Base-by-base conservation (phyloP, 805 yeast species). In the Maudiozyma barnettii region DNA sequence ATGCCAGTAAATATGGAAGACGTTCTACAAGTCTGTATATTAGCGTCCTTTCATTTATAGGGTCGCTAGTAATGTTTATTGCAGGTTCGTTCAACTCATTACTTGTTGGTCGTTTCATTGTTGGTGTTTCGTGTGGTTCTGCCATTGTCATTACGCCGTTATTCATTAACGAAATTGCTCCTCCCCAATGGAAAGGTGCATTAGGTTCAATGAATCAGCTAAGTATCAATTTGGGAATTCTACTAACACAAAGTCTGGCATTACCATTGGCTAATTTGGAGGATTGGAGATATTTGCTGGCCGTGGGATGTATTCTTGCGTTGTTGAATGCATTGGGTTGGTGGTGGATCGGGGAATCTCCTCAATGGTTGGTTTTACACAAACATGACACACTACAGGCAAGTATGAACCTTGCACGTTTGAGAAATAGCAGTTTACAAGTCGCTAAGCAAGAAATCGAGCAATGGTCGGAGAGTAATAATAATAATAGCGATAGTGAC, bases 171-270 rank as follows among this genome's bases (percentile, higher is more conserved):
- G 95, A 89, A 65, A 74, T 89, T 10, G 71, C 93, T 7, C 96
- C 97, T 0, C 64, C 72, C 1, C 70, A 70, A 4, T 66, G 76
- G 51, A 77, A 83, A 43, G 98, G 98, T 0, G 66, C 81, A 14
- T 71, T 93, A 48, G 99, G 99, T 0, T 77, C 95, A 16, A 81
- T 87, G 85, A 85, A 84, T 52, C 99, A 93, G 67, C 83, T 88
- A 2, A 79, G 84, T 23, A 82, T 89, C 49, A 93, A 90, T 57
- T 54, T 82, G 19, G 99, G 99, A 0, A 93, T 93, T 42, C 68
- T 91, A 36, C 50, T 81, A 19, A 84, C 96, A 0, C 98, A 91
- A 66, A 51, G 79, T 3, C 63, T 86, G 14, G 95, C 96, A 0
- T 69, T 86, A 9, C 53, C 59, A 26, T 82, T 82, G 79, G 79